These are phyloP conservation scores for Solanum clarkiae DNA, from an alignment of 257 asterid species.

Conservation along the genomic window DNA sequence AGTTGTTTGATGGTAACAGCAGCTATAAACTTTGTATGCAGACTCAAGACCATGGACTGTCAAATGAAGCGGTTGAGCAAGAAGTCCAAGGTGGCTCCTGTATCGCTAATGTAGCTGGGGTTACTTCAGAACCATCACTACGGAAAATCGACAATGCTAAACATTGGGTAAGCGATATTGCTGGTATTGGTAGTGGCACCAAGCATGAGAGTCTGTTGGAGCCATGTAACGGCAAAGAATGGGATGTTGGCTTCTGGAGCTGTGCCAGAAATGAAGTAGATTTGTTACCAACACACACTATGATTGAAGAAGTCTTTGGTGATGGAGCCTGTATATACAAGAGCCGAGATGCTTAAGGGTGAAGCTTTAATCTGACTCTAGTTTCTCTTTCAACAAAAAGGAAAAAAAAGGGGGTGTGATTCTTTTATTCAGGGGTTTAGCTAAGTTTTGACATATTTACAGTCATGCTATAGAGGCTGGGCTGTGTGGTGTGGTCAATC, in stretches of 20 bases:
- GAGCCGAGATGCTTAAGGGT: conserved; percentile 9
- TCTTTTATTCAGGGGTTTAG: neutral
- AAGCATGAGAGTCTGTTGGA: conserved; percentile 2
- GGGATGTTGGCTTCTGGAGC: conserved; percentile 21
- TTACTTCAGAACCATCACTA: neutral
- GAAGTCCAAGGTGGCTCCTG: neutral
- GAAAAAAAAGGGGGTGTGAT: neutral
- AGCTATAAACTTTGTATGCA: neutral
- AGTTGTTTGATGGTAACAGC: neutral
- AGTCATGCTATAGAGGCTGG: neutral
- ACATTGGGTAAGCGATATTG: neutral
- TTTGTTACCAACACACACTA: conserved; percentile 24
- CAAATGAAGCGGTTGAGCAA: neutral
- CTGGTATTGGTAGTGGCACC: neutral
- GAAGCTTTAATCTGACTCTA: neutral
- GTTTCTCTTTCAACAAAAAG: neutral
- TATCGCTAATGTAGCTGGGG: neutral
- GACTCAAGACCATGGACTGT: neutral
- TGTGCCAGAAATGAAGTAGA: conserved; percentile 19
- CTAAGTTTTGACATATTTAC: neutral
- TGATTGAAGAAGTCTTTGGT: conserved; percentile 44
- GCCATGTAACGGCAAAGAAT: conserved; percentile 17
- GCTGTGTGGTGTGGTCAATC: neutral
- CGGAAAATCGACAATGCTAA: neutral
- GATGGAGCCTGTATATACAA: conserved; percentile 17